Evolutionary conservation across 2,329 filamentous ascomycete genomes (phyloP).

Genomic region (Pleurostoma richardsiae): DNA sequence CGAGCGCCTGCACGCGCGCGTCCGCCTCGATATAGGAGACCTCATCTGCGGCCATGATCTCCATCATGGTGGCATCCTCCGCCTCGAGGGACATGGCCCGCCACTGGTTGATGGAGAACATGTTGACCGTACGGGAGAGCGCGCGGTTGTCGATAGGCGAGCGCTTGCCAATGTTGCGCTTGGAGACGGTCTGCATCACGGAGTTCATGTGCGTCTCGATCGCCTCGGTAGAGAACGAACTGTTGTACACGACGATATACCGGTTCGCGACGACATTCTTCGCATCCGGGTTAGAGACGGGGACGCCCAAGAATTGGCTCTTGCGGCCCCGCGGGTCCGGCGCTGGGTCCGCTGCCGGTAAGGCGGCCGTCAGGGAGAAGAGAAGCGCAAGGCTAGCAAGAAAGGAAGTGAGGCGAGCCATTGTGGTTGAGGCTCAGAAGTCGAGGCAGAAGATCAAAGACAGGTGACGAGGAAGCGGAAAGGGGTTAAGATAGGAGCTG

Average conservation of each 20-base stretch:
- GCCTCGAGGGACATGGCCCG: constrained; percentile 41
- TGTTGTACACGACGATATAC: constrained; percentile 64
- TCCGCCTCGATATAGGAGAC: constrained; percentile 39
- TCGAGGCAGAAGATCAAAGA: too few species aligned
- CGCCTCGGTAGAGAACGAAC: constrained; percentile 38
- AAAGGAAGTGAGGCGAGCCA: neutral
- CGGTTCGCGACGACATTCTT: constrained; percentile 46
- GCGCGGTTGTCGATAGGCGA: constrained; percentile 34
- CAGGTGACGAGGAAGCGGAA: too few species aligned
- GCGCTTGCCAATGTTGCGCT: constrained; percentile 52
- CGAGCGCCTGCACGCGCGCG: constrained; percentile 36
- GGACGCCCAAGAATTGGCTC: constrained; percentile 29
- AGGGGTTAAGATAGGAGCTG: too few species aligned
- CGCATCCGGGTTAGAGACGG: constrained; percentile 44
- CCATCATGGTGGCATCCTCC: constrained; percentile 25
- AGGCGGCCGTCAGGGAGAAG: constrained; percentile 2
- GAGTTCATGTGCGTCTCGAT: constrained; percentile 44
- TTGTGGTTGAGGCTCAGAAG: neutral
- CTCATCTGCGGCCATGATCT: constrained; percentile 40
- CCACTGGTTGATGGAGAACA: constrained; percentile 43
- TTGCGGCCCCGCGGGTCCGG: neutral
- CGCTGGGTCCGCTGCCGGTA: constrained; percentile 2
- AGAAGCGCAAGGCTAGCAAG: constrained; percentile 7
- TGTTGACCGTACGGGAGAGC: constrained; percentile 41
- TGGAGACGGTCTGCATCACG: constrained; percentile 44